phyloP scores from a whole-genome alignment of 805 yeast genomes.

The Lachancea mirantina region DNA sequence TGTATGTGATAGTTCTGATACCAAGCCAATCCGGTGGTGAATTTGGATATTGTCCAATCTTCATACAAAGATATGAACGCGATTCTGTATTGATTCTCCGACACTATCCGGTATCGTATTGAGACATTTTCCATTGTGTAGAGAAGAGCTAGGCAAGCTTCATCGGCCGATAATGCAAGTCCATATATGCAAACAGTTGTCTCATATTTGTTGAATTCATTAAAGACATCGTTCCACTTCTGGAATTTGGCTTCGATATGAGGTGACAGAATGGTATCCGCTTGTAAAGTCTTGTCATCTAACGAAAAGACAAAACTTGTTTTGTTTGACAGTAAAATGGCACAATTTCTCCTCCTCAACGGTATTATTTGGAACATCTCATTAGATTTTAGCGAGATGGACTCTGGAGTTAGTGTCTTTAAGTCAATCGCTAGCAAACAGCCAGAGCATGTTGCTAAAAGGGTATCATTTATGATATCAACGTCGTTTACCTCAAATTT shows the following conservation, averaged over 20 bases:
- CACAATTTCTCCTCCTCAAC: slow-evolving; percentile 8
- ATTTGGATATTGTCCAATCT: slow-evolving; percentile 21
- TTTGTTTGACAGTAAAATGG: slow-evolving; percentile 17
- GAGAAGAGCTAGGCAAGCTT: slow-evolving; percentile 22
- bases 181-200: slow-evolving; percentile 25
- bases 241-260: slow-evolving; percentile 23
- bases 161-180: slow-evolving; percentile 24
- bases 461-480: slow-evolving; percentile 9
- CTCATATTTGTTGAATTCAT: slow-evolving; percentile 25
- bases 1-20: slow-evolving; percentile 29
- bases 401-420: slow-evolving; percentile 1
- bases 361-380: slow-evolving; percentile 20
- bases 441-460: slow-evolving; percentile 15
- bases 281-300: slow-evolving; percentile 7
- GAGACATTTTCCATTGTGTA: slow-evolving; percentile 25
- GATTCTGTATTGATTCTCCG: slow-evolving; percentile 21
- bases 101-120: slow-evolving; percentile 24
- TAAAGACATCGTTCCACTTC: slow-evolving; percentile 23
- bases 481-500: slow-evolving; percentile 21
- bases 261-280: slow-evolving; percentile 20
- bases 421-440: slow-evolving; percentile 13
- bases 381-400: slow-evolving; percentile 8
- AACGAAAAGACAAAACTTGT: slow-evolving; percentile 15
- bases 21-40: slow-evolving; percentile 28
- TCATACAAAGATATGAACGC: slow-evolving; percentile 24